Evolutionary conservation across 2,329 filamentous ascomycete genomes (phyloP).

Genomic region (Pestalotiopsis sp.): DNA sequence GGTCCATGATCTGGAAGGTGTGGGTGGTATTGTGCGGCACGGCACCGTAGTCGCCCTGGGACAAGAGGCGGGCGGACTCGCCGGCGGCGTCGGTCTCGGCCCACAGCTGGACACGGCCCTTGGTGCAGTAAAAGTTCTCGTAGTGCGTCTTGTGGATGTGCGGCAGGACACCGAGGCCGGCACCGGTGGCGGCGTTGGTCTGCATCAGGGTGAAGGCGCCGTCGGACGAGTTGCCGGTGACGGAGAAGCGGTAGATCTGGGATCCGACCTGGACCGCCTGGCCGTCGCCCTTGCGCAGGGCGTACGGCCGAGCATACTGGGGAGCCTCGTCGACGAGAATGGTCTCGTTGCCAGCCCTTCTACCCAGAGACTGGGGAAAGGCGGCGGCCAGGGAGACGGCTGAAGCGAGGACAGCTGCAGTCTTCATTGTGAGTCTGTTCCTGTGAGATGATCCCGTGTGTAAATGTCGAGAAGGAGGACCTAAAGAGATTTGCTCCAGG

Average conservation of each 20-base stretch:
- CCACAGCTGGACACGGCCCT: slow-evolving; percentile 50
- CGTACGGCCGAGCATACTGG: slow-evolving; percentile 35
- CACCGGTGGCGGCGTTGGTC: slow-evolving; percentile 41
- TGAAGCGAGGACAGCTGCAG: background rate
- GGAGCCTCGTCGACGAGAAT: slow-evolving; percentile 26
- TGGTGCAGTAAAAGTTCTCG: slow-evolving; percentile 49
- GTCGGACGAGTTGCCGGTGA: slow-evolving; percentile 46
- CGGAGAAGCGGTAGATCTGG: slow-evolving; percentile 34
- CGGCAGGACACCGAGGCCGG: slow-evolving; percentile 42
- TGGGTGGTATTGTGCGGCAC: slow-evolving; percentile 48
- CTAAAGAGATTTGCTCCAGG: background rate
- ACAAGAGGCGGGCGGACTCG: slow-evolving; percentile 41
- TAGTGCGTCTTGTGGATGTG: slow-evolving; percentile 45
- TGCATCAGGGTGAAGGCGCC: slow-evolving; percentile 47
- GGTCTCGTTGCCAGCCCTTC: background rate
- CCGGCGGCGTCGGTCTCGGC: slow-evolving; percentile 26
- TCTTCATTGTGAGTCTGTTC: slow-evolving; percentile 1
- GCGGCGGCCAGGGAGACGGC: background rate
- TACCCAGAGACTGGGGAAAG: background rate
- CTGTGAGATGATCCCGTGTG: background rate
- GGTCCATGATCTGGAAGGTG: slow-evolving; percentile 50
- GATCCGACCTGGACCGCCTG: slow-evolving; percentile 36
- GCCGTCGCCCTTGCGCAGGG: slow-evolving; percentile 36
- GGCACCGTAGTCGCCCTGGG: slow-evolving; percentile 46
- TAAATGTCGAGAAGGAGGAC: background rate